Conservation (phyloP, 2,329 filamentous ascomycete genomes). For the Mycosphaerella sp. region DNA sequence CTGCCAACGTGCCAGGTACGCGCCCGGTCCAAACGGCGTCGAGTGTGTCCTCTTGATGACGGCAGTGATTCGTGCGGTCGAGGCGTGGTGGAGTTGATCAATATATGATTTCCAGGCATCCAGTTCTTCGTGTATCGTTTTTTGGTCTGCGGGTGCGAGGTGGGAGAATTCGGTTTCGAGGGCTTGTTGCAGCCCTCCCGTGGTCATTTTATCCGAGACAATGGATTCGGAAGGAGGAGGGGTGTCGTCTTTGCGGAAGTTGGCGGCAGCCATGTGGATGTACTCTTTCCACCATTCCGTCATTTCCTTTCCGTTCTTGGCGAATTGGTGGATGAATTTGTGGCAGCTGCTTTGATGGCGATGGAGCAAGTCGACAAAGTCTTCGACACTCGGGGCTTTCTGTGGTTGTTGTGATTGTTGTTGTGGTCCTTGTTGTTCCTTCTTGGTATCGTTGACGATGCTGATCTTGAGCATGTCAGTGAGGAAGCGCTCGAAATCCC, state of each 20-base stretch:
- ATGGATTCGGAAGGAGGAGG: constrained; percentile 21
- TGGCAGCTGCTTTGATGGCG: constrained; percentile 59
- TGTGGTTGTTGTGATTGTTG: no score
- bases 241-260: constrained; percentile 44
- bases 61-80: constrained; percentile 49
- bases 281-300: constrained; percentile 56
- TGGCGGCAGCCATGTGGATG: constrained; percentile 50
- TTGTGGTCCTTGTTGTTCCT: constrained; percentile 14
- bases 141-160: constrained; percentile 45
- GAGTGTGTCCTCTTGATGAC: constrained; percentile 44
- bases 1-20: constrained; percentile 68
- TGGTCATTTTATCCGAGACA: constrained; percentile 30
- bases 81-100: constrained; percentile 47
- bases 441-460: constrained; percentile 31
- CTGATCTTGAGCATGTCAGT: constrained; percentile 60
- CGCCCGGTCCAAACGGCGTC: constrained; percentile 58
- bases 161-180: constrained; percentile 40
- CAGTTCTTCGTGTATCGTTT: constrained; percentile 46
- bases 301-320: constrained; percentile 60
- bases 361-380: constrained; percentile 62
- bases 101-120: constrained; percentile 59
- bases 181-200: constrained; percentile 40
- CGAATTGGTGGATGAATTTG: constrained; percentile 64
- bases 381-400: constrained; percentile 56
- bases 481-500: constrained; percentile 61